Evolutionary conservation across 2,329 filamentous ascomycete genomes (phyloP), one percentile per base, ranked within the genome.

Genomic region (Sporothrix humicola): DNA sequence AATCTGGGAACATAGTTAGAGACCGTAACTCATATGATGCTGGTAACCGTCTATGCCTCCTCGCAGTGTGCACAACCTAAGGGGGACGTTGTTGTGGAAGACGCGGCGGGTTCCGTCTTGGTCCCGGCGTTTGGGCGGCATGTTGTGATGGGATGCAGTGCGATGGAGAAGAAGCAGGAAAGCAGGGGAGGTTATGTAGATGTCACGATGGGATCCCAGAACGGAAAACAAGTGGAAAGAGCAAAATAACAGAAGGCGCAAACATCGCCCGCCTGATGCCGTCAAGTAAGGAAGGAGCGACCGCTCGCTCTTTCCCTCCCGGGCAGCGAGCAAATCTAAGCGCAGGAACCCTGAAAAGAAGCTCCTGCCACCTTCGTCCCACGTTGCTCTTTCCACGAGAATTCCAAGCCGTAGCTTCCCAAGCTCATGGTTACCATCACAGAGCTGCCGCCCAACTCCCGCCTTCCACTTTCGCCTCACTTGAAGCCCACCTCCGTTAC

Each of bases 1-100:
- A 97, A 97, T 80, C 96, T 98, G 31, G 7, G 2, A 42, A 70
- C 72, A 17, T 20, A 72, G 68, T 73, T n/a, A 73, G 68, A 12
- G 1, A 15, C 17, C 13, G 2, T 17, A 17, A 2, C 17, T 8
- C 3, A 17, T 44, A 31, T 46, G 3, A 8, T 9, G 5, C 4
- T 37, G 10, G 73, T 20, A 20, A 23, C 61, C 9, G 7, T 44
- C 42, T 31, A 15, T 23, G n/a, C 9, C 20, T 48, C 31, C 20
- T 31, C 13, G 37, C 52, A 2, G 10, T 10, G 56, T 56, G 31
- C n/a, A 54, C 42, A 59, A 69, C 54, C 54, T 61, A 7, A 42
- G 23, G 13, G 44, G 69, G 15, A 52, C 20, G 69, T 71, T 71
- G 44, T 13, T 37, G 58, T 71, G 78, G 74, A 54, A 54, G 10